A percentile compares a stretch with the other conserved stretches of the same genome.
These are phyloP conservation scores for Zymoseptoria passerinii DNA, from an alignment of 2,329 filamentous ascomycete species.

Conservation along the genomic window DNA sequence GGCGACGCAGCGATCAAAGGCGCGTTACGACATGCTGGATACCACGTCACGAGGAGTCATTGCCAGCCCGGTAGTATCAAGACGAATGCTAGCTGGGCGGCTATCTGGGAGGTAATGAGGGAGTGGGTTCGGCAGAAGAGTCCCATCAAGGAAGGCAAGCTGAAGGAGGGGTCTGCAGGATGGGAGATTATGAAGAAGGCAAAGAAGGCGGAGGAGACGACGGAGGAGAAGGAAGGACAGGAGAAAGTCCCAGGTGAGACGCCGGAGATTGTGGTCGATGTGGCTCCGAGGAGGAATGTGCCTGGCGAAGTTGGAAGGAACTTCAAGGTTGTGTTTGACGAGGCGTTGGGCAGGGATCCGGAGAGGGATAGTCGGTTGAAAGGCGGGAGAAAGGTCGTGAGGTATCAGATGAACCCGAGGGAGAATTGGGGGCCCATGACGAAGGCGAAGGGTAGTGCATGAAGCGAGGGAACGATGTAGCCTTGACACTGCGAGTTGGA, in stretches of 20 bases:
- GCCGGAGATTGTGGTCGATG: conserved; percentile 16
- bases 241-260: conserved; percentile 22
- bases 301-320: conserved; percentile 26
- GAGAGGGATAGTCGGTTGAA: conserved; percentile 37
- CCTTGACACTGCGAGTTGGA: neutral
- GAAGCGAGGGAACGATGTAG: neutral
- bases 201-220: conserved; percentile 24
- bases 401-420: conserved; percentile 84
- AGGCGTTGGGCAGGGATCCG: conserved; percentile 61
- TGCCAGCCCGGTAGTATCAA: conserved; percentile 84
- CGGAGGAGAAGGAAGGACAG: conserved; percentile 11
- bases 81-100: conserved; percentile 83
- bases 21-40: conserved; percentile 72
- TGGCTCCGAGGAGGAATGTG: conserved; percentile 14
- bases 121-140: conserved; percentile 80
- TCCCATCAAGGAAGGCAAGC: conserved; percentile 63
- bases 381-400: conserved; percentile 55
- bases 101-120: conserved; percentile 86
- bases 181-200: conserved; percentile 49
- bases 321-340: conserved; percentile 68
- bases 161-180: conserved; percentile 63
- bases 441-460: conserved; percentile 36
- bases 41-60: conserved; percentile 76
- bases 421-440: conserved; percentile 89
- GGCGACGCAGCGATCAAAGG: conserved; percentile 72